A percentile compares a stretch with the other conserved stretches of the same genome.
Conservation (phyloP, 2,329 filamentous ascomycete genomes). For the Alternaria metachromatica region DNA sequence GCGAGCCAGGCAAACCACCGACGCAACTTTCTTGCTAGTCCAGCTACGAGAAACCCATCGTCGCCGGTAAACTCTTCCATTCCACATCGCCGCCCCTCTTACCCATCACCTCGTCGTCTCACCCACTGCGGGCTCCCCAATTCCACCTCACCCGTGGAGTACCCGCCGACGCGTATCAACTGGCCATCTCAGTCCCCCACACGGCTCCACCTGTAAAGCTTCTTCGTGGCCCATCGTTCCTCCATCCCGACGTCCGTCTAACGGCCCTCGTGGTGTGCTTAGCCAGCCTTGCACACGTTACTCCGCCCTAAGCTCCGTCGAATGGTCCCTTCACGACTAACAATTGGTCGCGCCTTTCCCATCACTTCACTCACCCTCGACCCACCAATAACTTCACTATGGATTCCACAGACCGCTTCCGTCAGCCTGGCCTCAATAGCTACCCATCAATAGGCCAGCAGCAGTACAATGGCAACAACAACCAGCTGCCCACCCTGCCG, state of each 20-base stretch:
- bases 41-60: slow-evolving; percentile 19
- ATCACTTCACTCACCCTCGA: slow-evolving; percentile 20
- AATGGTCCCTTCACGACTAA: slow-evolving; percentile 37
- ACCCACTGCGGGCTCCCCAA: slow-evolving; percentile 26
- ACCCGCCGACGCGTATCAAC: slow-evolving; percentile 32
- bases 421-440: slow-evolving; percentile 43
- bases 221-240: slow-evolving; percentile 37
- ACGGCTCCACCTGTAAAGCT: slow-evolving; percentile 43
- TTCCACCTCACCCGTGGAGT: slow-evolving; percentile 27
- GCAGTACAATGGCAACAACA: slow-evolving; percentile 39
- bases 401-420: slow-evolving; percentile 44
- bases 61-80: slow-evolving; percentile 23
- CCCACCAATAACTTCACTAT: slow-evolving; percentile 30
- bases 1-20: slow-evolving; percentile 39
- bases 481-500: slow-evolving; percentile 44
- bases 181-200: slow-evolving; percentile 39
- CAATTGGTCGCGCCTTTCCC: slow-evolving; percentile 43
- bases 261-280: slow-evolving; percentile 32
- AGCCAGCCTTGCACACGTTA: slow-evolving; percentile 32
- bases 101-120: slow-evolving; percentile 14
- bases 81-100: slow-evolving; percentile 18
- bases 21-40: slow-evolving; percentile 20
- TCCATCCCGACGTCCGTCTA: slow-evolving; percentile 31
- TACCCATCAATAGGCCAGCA: slow-evolving; percentile 42
- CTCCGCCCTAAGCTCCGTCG: slow-evolving; percentile 35